phyloP scores from a whole-genome alignment of 345 rosid species.

The Corymbia maculata region DNA sequence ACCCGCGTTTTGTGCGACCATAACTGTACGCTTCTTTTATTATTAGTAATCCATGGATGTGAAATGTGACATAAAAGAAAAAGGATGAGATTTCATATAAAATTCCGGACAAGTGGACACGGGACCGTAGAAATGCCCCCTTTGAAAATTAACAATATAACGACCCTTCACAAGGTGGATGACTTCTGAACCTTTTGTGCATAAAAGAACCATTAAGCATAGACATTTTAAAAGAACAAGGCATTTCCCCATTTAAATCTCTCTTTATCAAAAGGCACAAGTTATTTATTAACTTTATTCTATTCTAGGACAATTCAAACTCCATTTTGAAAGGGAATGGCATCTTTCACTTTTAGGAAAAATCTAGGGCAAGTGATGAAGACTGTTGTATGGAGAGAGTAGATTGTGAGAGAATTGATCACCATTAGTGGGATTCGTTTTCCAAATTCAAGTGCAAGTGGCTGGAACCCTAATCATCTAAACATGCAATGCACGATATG shows the following conservation, averaged over 20 bases:
- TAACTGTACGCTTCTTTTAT: not conserved
- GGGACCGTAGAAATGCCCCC: not conserved
- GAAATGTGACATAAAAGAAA: not conserved
- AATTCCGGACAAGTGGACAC: not conserved
- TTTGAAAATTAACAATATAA: not conserved
- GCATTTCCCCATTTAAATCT: not conserved
- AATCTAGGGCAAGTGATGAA: not conserved
- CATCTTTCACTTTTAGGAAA: not conserved
- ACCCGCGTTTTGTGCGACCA: not conserved
- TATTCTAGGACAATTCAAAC: not conserved
- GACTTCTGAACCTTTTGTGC: not conserved
- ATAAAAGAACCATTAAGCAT: not conserved
- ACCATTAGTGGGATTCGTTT: not conserved
- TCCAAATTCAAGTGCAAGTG: not conserved
- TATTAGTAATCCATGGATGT: not conserved
- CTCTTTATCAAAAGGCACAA: not conserved
- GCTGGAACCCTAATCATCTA: not conserved
- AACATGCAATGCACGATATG: not conserved
- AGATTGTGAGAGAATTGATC: not conserved
- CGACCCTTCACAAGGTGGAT: not conserved
- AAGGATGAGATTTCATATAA: not conserved
- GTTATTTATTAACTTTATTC: not conserved
- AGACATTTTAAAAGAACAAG: not conserved
- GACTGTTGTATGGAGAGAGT: not conserved
- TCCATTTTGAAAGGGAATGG: not conserved